A percentile compares a stretch with the other conserved stretches of the same genome.
These are phyloP conservation scores for Cordyceps cicadae DNA, from an alignment of 2,329 filamentous ascomycete species.

Conservation along the genomic window DNA sequence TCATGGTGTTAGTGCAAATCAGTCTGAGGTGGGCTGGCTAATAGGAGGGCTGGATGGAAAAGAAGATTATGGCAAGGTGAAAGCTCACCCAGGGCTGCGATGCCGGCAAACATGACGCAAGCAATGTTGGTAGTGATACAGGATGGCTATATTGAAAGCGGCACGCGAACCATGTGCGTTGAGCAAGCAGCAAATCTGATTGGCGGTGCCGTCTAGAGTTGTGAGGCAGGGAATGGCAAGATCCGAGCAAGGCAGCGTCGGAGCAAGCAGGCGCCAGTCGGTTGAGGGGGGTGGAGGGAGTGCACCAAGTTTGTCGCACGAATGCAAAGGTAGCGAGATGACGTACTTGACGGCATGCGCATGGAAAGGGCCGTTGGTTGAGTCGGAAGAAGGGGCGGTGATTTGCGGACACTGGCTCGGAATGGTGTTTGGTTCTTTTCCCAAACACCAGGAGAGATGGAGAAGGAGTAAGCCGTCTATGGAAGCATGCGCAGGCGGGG, in stretches of 20 bases:
- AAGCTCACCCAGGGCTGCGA: conserved; percentile 2
- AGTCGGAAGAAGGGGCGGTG: no score
- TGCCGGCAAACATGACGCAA: conserved; percentile 3
- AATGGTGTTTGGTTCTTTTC: neutral
- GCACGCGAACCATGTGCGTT: neutral
- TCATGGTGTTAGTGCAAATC: neutral
- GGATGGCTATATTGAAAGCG: neutral
- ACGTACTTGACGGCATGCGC: no score
- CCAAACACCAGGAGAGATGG: neutral
- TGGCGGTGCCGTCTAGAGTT: neutral
- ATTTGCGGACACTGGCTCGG: no score
- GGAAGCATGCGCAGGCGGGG: neutral
- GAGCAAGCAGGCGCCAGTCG: neutral
- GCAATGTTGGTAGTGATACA: neutral
- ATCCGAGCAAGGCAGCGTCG: neutral
- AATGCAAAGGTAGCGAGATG: neutral
- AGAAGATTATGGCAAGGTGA: neutral
- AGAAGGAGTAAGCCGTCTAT: neutral
- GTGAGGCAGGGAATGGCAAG: neutral
- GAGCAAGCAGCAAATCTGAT: neutral
- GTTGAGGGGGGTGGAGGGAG: neutral
- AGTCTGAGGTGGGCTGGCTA: neutral
- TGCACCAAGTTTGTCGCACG: neutral
- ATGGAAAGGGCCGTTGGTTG: no score
- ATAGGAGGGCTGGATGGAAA: neutral